A percentile compares a stretch with the other conserved stretches of the same genome.
phyloP scores from a whole-genome alignment of 2,329 filamentous ascomycete genomes.

The Aspergillus sp. region DNA sequence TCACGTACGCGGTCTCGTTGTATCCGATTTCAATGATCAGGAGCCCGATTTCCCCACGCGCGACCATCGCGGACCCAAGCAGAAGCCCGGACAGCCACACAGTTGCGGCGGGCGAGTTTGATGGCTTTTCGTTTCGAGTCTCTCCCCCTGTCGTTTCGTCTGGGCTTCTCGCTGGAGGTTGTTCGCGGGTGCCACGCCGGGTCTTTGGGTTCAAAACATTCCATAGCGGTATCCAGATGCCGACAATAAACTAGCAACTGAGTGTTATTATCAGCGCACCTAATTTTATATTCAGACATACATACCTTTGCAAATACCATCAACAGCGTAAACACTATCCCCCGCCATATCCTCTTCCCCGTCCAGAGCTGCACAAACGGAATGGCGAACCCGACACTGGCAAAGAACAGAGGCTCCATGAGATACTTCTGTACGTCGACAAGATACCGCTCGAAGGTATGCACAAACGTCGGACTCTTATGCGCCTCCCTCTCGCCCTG shows the following conservation, averaged over 20 bases:
- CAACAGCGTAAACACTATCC: slow-evolving; percentile 29
- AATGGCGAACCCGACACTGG: slow-evolving; percentile 34
- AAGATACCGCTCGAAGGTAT: slow-evolving; percentile 42
- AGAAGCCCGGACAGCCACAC: slow-evolving; percentile 26
- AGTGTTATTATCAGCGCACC: neutral
- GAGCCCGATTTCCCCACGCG: slow-evolving; percentile 34
- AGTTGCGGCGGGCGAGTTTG: neutral
- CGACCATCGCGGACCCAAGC: slow-evolving; percentile 34
- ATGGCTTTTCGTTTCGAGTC: neutral
- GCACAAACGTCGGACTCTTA: slow-evolving; percentile 40
- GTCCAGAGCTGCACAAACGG: slow-evolving; percentile 35
- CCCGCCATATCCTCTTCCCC: slow-evolving; percentile 32
- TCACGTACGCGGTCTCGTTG: slow-evolving; percentile 38
- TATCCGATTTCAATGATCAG: slow-evolving; percentile 34
- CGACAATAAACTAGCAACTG: slow-evolving; percentile 25
- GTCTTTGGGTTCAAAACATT: neutral
- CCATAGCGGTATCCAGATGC: slow-evolving; percentile 29
- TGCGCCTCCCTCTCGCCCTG: slow-evolving; percentile 32
- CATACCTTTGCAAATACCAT: slow-evolving; percentile 32
- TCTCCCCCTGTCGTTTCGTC: neutral
- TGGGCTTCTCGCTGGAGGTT: neutral
- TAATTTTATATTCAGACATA: too few relatives aligned
- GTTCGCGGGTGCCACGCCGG: neutral
- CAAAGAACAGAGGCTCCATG: slow-evolving; percentile 35
- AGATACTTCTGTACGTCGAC: slow-evolving; percentile 34